Conservation (phyloP, 2,329 filamentous ascomycete species). For the Pseudocercospora cruenta region DNA sequence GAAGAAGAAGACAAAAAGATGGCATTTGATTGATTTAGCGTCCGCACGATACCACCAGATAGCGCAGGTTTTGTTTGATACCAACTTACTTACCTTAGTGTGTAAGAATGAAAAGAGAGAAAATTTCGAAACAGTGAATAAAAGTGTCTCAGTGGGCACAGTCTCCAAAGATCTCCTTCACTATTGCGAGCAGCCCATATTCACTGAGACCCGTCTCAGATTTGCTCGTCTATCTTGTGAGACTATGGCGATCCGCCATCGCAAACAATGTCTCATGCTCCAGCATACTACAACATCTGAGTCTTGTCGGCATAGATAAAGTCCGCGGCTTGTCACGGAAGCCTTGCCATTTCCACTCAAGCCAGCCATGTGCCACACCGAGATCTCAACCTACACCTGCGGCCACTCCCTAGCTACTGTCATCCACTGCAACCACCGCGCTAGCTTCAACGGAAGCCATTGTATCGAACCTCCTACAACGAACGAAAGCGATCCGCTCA, state of each 20-base stretch:
- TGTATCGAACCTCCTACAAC: conserved; percentile 1
- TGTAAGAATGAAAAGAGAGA: conserved; percentile 3
- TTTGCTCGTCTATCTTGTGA: background rate
- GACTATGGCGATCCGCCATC: background rate
- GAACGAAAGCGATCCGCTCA: conserved; percentile 3
- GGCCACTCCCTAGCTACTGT: conserved; percentile 4
- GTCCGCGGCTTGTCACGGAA: background rate
- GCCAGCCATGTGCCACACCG: conserved; percentile 15
- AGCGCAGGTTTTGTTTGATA: conserved; percentile 8
- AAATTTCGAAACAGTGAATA: background rate
- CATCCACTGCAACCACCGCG: conserved; percentile 5
- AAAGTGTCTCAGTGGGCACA: too few species aligned
- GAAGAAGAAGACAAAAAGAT: background rate
- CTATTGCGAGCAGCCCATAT: background rate
- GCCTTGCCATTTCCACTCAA: too few species aligned
- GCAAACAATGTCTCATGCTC: background rate
- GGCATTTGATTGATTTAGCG: conserved; percentile 19
- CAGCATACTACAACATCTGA: background rate
- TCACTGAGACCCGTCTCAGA: background rate
- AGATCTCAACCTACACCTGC: conserved; percentile 13
- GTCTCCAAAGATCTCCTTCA: too few species aligned
- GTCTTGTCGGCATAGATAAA: background rate
- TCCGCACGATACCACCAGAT: conserved; percentile 22
- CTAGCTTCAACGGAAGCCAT: background rate
- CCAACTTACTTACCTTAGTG: conserved; percentile 2